Evolutionary conservation across 306 rosid species (phyloP).

Genomic region (Abrus precatorius): DNA sequence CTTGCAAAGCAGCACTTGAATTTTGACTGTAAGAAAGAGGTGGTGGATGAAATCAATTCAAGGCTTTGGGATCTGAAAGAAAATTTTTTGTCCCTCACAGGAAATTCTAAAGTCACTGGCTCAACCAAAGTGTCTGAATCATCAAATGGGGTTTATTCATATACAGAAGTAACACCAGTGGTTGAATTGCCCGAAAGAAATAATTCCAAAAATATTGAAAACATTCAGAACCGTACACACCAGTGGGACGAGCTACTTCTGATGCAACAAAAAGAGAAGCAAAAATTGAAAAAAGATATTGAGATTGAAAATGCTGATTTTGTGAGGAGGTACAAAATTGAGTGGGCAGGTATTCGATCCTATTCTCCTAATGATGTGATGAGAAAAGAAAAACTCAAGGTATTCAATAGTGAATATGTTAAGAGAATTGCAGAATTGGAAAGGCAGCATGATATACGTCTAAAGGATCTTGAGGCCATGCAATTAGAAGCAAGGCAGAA

Average conservation of each 20-base stretch:
- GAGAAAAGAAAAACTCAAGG: constrained; percentile 52
- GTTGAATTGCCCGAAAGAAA: constrained; percentile 50
- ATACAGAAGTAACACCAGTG: constrained; percentile 33
- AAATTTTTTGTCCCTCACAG: constrained; percentile 54
- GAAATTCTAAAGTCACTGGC: constrained; percentile 42
- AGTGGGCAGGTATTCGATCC: constrained; percentile 48
- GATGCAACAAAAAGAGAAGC: constrained; percentile 53
- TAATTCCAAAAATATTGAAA: constrained; percentile 58
- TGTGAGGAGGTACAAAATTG: constrained; percentile 46
- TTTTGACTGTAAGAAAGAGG: constrained; percentile 72
- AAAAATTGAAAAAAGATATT: constrained; percentile 27
- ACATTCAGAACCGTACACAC: constrained; percentile 55
- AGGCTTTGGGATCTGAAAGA: constrained; percentile 67
- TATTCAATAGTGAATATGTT: constrained; percentile 42
- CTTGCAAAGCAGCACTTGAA: constrained; percentile 77
- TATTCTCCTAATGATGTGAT: constrained; percentile 47
- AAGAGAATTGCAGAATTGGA: constrained; percentile 51
- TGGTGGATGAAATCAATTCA: constrained; percentile 64
- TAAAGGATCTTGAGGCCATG: constrained; percentile 59
- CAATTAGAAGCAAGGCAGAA: constrained; percentile 56
- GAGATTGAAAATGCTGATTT: constrained; percentile 54
- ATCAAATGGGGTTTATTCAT: constrained; percentile 40
- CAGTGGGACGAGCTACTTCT: constrained; percentile 57
- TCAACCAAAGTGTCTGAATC: constrained; percentile 54
- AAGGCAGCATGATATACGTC: constrained; percentile 46